Conservation (phyloP, 192 early-diverging fungal genomes). For the Entrophospora sp. region DNA sequence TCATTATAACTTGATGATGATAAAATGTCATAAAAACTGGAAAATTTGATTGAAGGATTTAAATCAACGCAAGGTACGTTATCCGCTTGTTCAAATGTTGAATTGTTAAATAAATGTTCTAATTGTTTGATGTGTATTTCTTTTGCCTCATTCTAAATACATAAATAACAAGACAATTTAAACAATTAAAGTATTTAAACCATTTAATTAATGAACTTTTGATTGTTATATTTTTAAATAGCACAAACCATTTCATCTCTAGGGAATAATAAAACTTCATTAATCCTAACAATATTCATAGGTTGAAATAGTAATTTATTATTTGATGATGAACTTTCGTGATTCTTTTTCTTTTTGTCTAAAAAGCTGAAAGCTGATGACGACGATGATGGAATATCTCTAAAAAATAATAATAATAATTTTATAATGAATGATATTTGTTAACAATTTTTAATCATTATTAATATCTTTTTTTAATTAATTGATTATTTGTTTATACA, state of each 20-base stretch:
- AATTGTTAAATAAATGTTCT: slow-evolving; percentile 1
- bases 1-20: background rate
- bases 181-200: too few relatives aligned
- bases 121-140: background rate
- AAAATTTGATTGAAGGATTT: slow-evolving; percentile 12
- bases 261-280: background rate
- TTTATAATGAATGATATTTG: background rate
- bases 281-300: background rate
- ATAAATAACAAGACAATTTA: too few relatives aligned
- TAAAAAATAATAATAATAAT: background rate
- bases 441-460: background rate
- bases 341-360: background rate
- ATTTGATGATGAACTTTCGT: slow-evolving; percentile 2
- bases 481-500: background rate
- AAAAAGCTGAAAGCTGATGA: background rate
- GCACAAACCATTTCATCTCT: background rate
- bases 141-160: background rate
- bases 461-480: background rate
- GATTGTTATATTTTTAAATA: too few relatives aligned
- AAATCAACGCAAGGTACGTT: background rate
- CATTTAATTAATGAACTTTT: too few relatives aligned
- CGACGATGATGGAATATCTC: background rate
- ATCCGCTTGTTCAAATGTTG: slow-evolving; percentile 3
- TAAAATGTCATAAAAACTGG: background rate
- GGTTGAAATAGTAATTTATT: too few relatives aligned